Evolutionary conservation across 345 rosid genomes (phyloP), one percentile per base, ranked within the genome.

Genomic region (Euphorbia pulcherrima): DNA sequence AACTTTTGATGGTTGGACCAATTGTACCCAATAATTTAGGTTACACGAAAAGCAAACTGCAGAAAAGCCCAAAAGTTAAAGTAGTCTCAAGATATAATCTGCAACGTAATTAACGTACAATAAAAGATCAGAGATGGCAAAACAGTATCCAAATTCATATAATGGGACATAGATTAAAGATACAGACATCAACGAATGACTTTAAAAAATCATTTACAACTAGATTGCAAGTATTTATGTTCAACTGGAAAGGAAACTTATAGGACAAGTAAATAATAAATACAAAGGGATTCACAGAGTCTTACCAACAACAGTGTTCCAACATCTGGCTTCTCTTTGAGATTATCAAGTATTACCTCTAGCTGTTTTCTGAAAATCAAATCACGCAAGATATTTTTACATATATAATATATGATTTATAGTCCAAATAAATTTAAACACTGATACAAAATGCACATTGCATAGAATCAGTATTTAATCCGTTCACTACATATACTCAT

Each of bases 291-390:
- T 17, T 35, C 18, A 55, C 17, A 59, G n/a, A 67, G 71, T 70
- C 86, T 74, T 80, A 94, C 99, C 97, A 87, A 68, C 72, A 91
- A 82, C 67, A 94, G 71, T 61, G 80, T 84, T 58, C 90, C 96
- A 23, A 94, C 99, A 75, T 85, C 99, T 28, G 99, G 97, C 83
- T 89, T 94, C 83, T 91, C 99, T 76, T 88, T 87, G 82, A 91
- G 69, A 79, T 83, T 87, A 48, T 83, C 83, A 48, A 94, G 90
- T 77, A 94, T 94, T 65, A 76, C 92, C 67, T 91, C 99, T 27
- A 94, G 76, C 73, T 94, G 99, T 78, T 88, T 91, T 85, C 96
- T 94, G 86, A 18, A 82, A 76, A 39, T 59, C 60, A 77, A 47
- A 47, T 35, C 55, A 47, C 8, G 39, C 28, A 8, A 27, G 20